phyloP scores from a whole-genome alignment of 345 rosid genomes.

The Stellera chamaejasme region DNA sequence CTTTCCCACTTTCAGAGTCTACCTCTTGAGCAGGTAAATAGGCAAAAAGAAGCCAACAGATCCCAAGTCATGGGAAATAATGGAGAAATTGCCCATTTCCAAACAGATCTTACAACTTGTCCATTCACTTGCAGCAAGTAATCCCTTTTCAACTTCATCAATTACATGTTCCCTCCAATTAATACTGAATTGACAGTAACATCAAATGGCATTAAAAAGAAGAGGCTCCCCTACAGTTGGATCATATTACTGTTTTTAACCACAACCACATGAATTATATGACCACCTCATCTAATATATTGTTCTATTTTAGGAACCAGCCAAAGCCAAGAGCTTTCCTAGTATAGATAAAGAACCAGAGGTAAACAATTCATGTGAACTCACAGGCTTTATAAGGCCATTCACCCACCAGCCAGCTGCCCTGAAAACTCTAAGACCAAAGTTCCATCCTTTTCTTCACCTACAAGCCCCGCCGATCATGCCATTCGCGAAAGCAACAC shows the following conservation, averaged over 20 bases:
- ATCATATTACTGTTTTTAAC: conserved; percentile 23
- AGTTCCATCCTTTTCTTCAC: conserved; percentile 20
- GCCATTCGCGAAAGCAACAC: conserved; percentile 16
- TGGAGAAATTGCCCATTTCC: too few species aligned
- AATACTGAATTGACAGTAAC: conserved; percentile 7
- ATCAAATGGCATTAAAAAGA: conserved; percentile 14
- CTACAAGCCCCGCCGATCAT: conserved; percentile 19
- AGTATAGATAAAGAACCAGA: conserved; percentile 30
- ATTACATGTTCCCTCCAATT: too few species aligned
- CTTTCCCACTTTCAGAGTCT: too few species aligned
- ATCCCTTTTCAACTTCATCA: too few species aligned
- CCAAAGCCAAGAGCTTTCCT: conserved; percentile 20
- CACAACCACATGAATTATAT: conserved; percentile 41
- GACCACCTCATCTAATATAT: conserved; percentile 16
- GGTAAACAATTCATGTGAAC: conserved; percentile 33
- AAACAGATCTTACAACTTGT: too few species aligned
- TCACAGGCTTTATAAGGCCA: conserved; percentile 15
- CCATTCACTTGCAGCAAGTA: too few species aligned
- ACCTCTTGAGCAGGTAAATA: too few species aligned
- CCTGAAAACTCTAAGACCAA: conserved; percentile 15
- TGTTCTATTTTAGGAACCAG: conserved; percentile 1
- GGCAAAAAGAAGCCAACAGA: too few species aligned
- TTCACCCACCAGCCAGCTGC: conserved; percentile 18
- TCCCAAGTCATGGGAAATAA: too few species aligned
- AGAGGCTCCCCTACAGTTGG: conserved; percentile 18